These are phyloP conservation scores for Monilinia laxa DNA, from an alignment of 2,329 filamentous ascomycete genomes.

Conservation along the genomic window DNA sequence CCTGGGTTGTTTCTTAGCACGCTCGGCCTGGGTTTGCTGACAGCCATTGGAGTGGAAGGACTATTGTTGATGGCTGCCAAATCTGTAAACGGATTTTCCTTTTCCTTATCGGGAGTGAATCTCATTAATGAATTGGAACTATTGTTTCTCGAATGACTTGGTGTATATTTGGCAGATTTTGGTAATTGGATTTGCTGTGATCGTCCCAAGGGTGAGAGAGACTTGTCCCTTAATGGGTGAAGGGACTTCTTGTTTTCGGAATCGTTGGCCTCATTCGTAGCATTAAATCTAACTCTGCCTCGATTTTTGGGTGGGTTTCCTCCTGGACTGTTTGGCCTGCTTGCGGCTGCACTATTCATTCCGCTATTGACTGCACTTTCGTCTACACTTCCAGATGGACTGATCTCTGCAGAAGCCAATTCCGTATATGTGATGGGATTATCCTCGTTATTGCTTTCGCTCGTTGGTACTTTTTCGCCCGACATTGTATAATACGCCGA, in stretches of 20 bases:
- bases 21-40: constrained; percentile 33
- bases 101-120: constrained; percentile 34
- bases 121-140: constrained; percentile 30
- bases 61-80: constrained; percentile 18
- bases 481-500: constrained; percentile 3
- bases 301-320: constrained; percentile 26
- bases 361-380: not conserved
- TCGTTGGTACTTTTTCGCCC: constrained; percentile 6
- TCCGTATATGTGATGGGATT: constrained; percentile 9
- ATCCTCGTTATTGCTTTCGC: constrained; percentile 12
- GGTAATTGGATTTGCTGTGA: constrained; percentile 23
- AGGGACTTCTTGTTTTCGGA: constrained; percentile 33
- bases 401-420: not conserved
- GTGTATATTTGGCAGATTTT: constrained; percentile 28
- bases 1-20: constrained; percentile 33
- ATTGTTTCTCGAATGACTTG: constrained; percentile 36
- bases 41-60: constrained; percentile 19
- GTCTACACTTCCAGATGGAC: constrained; percentile 8
- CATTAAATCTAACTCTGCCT: constrained; percentile 40
- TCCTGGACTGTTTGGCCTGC: constrained; percentile 33
- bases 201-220: constrained; percentile 24
- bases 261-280: constrained; percentile 39
- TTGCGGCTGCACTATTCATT: constrained; percentile 29
- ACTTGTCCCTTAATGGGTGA: constrained; percentile 33
- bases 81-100: constrained; percentile 37